Evolutionary conservation across 2,329 filamentous ascomycete species (phyloP).

Genomic region (Myriangium duriaei): DNA sequence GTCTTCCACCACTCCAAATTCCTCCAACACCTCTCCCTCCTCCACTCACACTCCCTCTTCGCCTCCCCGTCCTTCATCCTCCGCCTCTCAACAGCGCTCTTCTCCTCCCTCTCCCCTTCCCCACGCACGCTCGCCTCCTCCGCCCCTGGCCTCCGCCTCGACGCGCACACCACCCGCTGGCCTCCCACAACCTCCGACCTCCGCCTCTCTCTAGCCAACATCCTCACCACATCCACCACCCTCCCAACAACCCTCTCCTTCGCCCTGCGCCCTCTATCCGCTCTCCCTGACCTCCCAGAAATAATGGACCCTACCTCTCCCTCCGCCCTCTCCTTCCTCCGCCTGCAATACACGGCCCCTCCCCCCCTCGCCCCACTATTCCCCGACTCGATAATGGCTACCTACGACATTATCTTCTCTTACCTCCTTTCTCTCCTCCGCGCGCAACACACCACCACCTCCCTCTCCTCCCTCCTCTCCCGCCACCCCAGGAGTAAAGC

Average conservation of each 20-base stretch:
- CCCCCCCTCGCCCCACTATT: slow-evolving; percentile 60
- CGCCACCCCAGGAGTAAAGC: neutral
- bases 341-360: slow-evolving; percentile 71
- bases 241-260: slow-evolving; percentile 46
- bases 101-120: neutral
- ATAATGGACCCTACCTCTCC: slow-evolving; percentile 75
- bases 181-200: slow-evolving; percentile 89
- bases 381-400: slow-evolving; percentile 54
- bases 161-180: slow-evolving; percentile 41
- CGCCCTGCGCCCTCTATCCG: slow-evolving; percentile 65
- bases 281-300: slow-evolving; percentile 59
- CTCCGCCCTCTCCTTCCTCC: slow-evolving; percentile 84
- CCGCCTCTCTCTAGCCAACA: slow-evolving; percentile 74
- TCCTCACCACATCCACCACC: slow-evolving; percentile 62
- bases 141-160: neutral
- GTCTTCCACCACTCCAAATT: neutral
- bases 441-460: slow-evolving; percentile 47
- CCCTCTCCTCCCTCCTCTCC: slow-evolving; percentile 20
- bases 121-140: too few relatives aligned
- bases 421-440: slow-evolving; percentile 64
- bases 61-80: neutral
- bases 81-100: neutral
- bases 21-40: neutral
- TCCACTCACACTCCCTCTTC: neutral
- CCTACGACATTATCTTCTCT: slow-evolving; percentile 79